Evolutionary conservation across 192 early-diverging fungal genomes (phyloP).

Genomic region (Rhizoclosmatium sp.): DNA sequence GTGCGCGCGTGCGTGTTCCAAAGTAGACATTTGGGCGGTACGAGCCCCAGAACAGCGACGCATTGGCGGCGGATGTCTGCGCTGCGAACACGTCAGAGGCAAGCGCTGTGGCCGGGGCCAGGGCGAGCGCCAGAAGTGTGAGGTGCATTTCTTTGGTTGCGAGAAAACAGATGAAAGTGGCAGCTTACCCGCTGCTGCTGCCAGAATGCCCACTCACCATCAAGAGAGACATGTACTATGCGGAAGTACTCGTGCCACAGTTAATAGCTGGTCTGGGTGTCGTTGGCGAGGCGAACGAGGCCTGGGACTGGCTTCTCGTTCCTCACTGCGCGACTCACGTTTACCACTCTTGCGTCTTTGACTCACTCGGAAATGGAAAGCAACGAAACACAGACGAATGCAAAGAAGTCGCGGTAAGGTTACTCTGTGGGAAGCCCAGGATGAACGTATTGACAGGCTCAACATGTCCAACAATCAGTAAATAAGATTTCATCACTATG

Average conservation of each 20-base stretch:
- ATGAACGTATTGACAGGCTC: neutral
- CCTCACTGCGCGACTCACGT: slow-evolving; percentile 36
- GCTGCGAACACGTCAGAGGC: neutral
- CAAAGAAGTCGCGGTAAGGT: slow-evolving; percentile 25
- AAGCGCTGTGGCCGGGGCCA: neutral
- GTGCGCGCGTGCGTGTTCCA: slow-evolving; percentile 81
- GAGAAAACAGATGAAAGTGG: neutral
- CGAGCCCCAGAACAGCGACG: slow-evolving; percentile 84
- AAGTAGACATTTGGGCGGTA: slow-evolving; percentile 95
- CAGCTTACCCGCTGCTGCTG: neutral
- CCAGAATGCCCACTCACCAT: neutral
- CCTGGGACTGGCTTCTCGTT: slow-evolving; percentile 19
- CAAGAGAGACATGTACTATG: slow-evolving; percentile 40
- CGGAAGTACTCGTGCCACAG: slow-evolving; percentile 28
- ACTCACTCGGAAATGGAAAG: neutral
- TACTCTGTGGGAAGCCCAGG: neutral
- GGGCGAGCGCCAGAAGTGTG: neutral
- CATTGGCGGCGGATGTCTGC: slow-evolving; percentile 39
- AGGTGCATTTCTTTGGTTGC: neutral
- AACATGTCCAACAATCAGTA: slow-evolving; percentile 1
- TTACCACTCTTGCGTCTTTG: slow-evolving; percentile 40
- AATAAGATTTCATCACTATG: neutral
- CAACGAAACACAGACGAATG: slow-evolving; percentile 26
- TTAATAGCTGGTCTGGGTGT: neutral
- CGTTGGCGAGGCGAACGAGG: neutral